These are phyloP conservation scores for Sugiyamaella lignohabitans DNA, from an alignment of 805 yeast species.

Conservation along the genomic window DNA sequence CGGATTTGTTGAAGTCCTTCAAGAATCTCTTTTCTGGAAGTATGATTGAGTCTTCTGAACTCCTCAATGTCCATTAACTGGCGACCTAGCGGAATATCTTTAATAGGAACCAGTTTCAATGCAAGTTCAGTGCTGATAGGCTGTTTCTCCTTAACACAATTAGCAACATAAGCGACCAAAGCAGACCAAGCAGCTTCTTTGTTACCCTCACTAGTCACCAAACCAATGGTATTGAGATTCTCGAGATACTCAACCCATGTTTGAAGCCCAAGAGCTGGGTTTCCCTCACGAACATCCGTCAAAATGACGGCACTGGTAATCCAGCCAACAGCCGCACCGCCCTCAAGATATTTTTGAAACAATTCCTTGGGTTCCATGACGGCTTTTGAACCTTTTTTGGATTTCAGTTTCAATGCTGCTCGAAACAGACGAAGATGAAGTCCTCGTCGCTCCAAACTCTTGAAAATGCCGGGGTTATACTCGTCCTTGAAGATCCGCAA, in stretches of 20 bases:
- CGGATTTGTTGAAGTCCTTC: conserved; percentile 19
- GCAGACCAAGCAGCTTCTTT: conserved; percentile 30
- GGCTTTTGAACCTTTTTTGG: not conserved
- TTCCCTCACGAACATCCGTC: conserved; percentile 21
- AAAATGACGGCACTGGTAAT: conserved; percentile 23
- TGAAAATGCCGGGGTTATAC: not conserved
- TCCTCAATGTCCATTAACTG: conserved; percentile 11
- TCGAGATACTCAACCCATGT: conserved; percentile 32
- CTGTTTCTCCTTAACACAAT: conserved; percentile 12
- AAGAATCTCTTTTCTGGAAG: conserved; percentile 7
- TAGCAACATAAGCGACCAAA: conserved; percentile 28
- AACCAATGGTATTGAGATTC: conserved; percentile 17
- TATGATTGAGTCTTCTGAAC: conserved; percentile 9
- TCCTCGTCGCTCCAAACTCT: not conserved
- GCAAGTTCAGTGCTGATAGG: conserved; percentile 24
- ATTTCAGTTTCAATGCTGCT: not conserved
- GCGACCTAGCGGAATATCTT: conserved; percentile 20
- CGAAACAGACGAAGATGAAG: not conserved
- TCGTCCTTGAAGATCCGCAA: not conserved
- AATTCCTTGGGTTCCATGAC: conserved; percentile 16
- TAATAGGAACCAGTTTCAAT: conserved; percentile 26
- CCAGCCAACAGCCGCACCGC: conserved; percentile 19
- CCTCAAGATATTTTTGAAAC: conserved; percentile 9
- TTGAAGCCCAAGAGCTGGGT: conserved; percentile 26
- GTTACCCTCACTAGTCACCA: conserved; percentile 20